These are phyloP conservation scores for Metarhizium sp. DNA, from an alignment of 2,329 filamentous ascomycete species.

Conservation along the genomic window DNA sequence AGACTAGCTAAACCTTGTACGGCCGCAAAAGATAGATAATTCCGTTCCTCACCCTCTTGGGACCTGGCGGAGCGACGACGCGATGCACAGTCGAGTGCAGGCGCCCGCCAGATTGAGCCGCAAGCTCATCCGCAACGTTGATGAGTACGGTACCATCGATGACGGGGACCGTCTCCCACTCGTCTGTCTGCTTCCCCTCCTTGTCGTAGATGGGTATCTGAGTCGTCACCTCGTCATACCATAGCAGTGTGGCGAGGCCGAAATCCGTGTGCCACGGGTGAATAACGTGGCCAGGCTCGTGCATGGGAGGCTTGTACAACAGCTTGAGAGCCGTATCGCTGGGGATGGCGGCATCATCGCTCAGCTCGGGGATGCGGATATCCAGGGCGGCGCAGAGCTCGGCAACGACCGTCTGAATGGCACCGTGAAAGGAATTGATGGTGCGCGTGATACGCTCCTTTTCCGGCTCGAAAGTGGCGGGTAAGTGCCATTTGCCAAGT, in stretches of 20 bases:
- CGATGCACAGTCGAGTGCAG: not conserved
- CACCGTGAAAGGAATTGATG: not conserved
- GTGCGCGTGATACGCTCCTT: not conserved
- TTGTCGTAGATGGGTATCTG: not conserved
- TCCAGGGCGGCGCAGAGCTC: not conserved
- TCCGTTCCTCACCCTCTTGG: not conserved
- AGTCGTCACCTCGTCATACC: not conserved
- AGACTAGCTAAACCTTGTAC: not conserved
- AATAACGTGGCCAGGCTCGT: not conserved
- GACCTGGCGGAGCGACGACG: not conserved
- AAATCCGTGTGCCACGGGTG: not conserved
- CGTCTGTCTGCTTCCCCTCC: not conserved
- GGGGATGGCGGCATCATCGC: not conserved
- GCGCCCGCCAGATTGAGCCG: not conserved
- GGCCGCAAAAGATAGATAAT: not conserved
- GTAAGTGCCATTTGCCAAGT: not conserved
- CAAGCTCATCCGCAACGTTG: not conserved
- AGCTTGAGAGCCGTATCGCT: constrained; percentile 1
- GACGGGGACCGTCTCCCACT: not conserved
- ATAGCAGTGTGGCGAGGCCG: not conserved
- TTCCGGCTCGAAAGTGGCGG: not conserved
- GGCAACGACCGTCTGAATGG: not conserved
- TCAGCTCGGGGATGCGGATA: not conserved
- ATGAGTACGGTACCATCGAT: not conserved
- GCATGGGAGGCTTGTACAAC: not conserved